Evolutionary conservation across 2,329 filamentous ascomycete genomes (phyloP), one percentile per base, ranked within the genome.

Genomic region (Leptographium procerum): DNA sequence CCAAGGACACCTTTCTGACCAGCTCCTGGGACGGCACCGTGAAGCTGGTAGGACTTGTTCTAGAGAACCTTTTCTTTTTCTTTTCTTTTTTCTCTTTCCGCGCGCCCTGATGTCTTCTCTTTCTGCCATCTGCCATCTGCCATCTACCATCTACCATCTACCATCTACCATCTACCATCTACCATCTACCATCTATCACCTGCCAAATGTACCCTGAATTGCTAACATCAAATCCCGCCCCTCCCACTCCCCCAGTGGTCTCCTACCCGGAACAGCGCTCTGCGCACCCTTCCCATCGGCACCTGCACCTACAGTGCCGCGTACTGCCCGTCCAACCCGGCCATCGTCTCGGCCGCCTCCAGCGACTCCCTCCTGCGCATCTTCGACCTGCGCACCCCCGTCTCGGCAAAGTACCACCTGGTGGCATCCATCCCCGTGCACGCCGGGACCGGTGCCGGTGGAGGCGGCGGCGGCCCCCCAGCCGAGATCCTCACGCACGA

Each of bases 11-110:
- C 0, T 97, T 99, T 69, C 81, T 91, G 33, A 95, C 89, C 0
- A 91, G 86, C 64, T 95, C 90, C 7, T 99, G 94, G 94, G 94
- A 99, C 68, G 94, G 94, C 55, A 95, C 89, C 2, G 84, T 97
- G 66, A 96, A 96, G 75, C 85, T 99, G 66, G 84, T 85, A 69
- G 60, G 79, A n/a, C n/a, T 62, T 31, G n/a, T 8, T n/a, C 26
- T 24, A 29, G 14, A n/a, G n/a, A n/a, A n/a, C 2, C 14, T 51
- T 26, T 43, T 28, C 33, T 40, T 43, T 52, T 10, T 52, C 57
- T n/a, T 8, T 48, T 47, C 26, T 28, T 31, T 29, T 24, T 29
- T 24, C 26, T 13, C 7, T 9, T 33, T 24, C 16, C 34, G 40
- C 16, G n/a, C n/a, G n/a, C n/a, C n/a, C 19, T 43, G 19, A 51